These are phyloP conservation scores for Aspergillus taichungensis DNA, from an alignment of 495 filamentous ascomycete species.

Conservation along the genomic window DNA sequence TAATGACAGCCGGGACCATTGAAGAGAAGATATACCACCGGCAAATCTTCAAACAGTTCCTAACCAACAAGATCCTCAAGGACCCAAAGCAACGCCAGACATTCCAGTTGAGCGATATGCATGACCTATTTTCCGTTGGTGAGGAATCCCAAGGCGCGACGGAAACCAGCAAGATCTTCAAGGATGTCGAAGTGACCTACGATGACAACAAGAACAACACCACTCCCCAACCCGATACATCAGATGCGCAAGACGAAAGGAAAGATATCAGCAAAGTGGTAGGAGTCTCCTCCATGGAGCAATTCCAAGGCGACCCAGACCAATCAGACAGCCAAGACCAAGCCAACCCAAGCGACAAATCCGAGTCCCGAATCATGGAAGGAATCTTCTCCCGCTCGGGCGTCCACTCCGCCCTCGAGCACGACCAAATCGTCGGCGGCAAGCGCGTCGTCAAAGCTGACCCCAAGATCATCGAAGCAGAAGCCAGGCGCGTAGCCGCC, in stretches of 20 bases:
- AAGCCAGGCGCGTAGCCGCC: slow-evolving; percentile 71
- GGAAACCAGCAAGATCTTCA: slow-evolving; percentile 78
- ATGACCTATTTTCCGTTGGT: slow-evolving; percentile 82
- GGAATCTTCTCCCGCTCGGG: slow-evolving; percentile 77
- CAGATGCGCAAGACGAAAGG: slow-evolving; percentile 19
- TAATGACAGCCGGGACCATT: slow-evolving; percentile 96
- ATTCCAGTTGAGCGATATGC: slow-evolving; percentile 76
- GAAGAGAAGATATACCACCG: slow-evolving; percentile 99
- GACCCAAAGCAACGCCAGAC: slow-evolving; percentile 84
- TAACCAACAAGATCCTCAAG: slow-evolving; percentile 87
- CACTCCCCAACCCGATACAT: slow-evolving; percentile 14
- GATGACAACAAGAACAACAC: slow-evolving; percentile 14
- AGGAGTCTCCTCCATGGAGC: slow-evolving; percentile 52
- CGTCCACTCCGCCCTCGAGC: slow-evolving; percentile 76
- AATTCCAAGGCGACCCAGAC: slow-evolving; percentile 38
- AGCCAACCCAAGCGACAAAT: slow-evolving; percentile 31
- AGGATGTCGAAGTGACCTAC: slow-evolving; percentile 66
- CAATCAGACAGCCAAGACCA: slow-evolving; percentile 25
- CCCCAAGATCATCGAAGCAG: slow-evolving; percentile 63
- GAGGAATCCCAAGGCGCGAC: slow-evolving; percentile 58
- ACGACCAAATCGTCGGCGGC: slow-evolving; percentile 75
- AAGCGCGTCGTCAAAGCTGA: slow-evolving; percentile 58
- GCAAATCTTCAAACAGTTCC: slow-evolving; percentile 94
- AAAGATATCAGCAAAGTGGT: slow-evolving; percentile 40
- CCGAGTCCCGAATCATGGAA: slow-evolving; percentile 66